Conservation (phyloP, 805 yeast genomes). For the Pichia thaimueangensis region DNA sequence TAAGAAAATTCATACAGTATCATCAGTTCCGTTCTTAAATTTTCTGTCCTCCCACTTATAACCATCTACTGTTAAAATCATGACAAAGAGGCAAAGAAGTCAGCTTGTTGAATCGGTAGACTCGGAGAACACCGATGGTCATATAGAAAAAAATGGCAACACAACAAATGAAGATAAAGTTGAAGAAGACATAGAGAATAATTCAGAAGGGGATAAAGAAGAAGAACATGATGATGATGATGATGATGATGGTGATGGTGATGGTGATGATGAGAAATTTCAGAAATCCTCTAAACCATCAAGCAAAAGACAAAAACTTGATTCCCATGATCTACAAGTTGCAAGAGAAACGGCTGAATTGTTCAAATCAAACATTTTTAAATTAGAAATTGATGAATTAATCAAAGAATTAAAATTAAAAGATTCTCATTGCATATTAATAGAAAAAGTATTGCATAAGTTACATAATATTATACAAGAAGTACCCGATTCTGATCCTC, state of each 20-base stretch:
- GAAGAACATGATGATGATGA: slow-evolving; percentile 12
- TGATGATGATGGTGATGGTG: slow-evolving; percentile 12
- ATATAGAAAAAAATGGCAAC: neutral
- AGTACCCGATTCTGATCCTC: slow-evolving; percentile 50
- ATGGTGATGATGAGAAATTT: slow-evolving; percentile 8
- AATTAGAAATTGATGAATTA: slow-evolving; percentile 88
- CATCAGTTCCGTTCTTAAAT: too few relatives aligned
- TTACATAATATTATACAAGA: slow-evolving; percentile 61
- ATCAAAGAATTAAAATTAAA: slow-evolving; percentile 73
- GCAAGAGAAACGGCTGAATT: slow-evolving; percentile 93
- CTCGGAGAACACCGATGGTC: neutral
- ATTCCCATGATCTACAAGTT: slow-evolving; percentile 80
- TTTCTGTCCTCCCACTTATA: neutral
- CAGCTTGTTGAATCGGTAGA: neutral
- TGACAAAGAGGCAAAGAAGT: neutral
- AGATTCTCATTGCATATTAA: slow-evolving; percentile 54
- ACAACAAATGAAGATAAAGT: neutral
- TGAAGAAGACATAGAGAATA: neutral
- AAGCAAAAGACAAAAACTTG: slow-evolving; percentile 27
- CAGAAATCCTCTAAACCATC: neutral
- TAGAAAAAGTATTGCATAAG: slow-evolving; percentile 72
- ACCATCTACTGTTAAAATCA: neutral
- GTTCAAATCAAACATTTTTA: slow-evolving; percentile 92
- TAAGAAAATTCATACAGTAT: too few relatives aligned
- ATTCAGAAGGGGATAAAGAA: slow-evolving; percentile 16